A percentile compares a stretch with the other conserved stretches of the same genome.
These are phyloP conservation scores for Blastobotrys muscicola DNA, from an alignment of 805 yeast genomes.

Conservation along the genomic window DNA sequence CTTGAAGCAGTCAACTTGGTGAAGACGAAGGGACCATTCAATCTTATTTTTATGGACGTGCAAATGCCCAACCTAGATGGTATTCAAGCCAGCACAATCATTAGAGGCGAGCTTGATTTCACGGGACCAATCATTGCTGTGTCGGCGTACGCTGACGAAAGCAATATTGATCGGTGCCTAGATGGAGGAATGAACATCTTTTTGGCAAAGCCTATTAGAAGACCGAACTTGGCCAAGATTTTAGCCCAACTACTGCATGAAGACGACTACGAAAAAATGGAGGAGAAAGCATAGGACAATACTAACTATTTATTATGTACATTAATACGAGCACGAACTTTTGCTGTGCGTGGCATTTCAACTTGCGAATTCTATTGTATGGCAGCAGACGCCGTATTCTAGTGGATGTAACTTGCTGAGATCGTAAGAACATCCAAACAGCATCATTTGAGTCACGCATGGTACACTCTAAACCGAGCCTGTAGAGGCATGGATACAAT, in stretches of 20 bases:
- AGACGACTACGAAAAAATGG: not conserved
- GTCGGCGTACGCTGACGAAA: slow-evolving; percentile 91
- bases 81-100: slow-evolving; percentile 65
- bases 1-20: slow-evolving; percentile 72
- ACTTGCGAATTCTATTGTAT: too few relatives aligned
- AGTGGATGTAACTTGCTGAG: too few relatives aligned
- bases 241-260: not conserved
- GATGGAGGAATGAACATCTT: slow-evolving; percentile 89
- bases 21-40: slow-evolving; percentile 32
- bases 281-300: too few relatives aligned
- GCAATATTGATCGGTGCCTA: slow-evolving; percentile 76
- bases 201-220: slow-evolving; percentile 75
- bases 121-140: slow-evolving; percentile 79
- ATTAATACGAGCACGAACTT: too few relatives aligned
- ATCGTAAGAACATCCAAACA: too few relatives aligned
- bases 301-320: too few relatives aligned
- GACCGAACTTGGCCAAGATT: slow-evolving; percentile 49
- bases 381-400: too few relatives aligned
- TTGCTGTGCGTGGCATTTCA: too few relatives aligned
- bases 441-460: too few relatives aligned
- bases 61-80: slow-evolving; percentile 97
- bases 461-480: too few relatives aligned
- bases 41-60: slow-evolving; percentile 89
- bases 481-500: too few relatives aligned
- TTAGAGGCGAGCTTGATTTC: slow-evolving; percentile 54